These are phyloP conservation scores for Abelmoschus esculentus DNA, from an alignment of 345 rosid species.

Conservation along the genomic window DNA sequence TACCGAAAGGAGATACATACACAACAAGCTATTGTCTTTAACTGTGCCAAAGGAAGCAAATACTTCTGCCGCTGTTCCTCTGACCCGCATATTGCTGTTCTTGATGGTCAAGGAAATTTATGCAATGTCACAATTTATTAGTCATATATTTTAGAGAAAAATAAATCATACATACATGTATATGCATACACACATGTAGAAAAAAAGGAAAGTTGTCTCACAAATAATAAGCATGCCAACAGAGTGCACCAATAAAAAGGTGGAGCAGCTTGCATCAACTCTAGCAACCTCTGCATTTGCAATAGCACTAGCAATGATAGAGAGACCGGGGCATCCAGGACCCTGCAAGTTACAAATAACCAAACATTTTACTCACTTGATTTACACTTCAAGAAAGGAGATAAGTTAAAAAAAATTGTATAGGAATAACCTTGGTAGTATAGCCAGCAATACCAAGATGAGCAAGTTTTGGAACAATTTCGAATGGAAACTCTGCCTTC, in stretches of 20 bases:
- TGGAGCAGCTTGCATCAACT: conserved; percentile 93
- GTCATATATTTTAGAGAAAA: conserved; percentile 2
- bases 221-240: conserved; percentile 93
- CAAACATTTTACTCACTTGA: conserved; percentile 10
- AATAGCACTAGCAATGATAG: conserved; percentile 66
- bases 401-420: background rate
- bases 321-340: conserved; percentile 87
- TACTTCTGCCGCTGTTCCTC: conserved; percentile 77
- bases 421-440: conserved; percentile 60
- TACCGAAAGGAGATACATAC: conserved; percentile 33
- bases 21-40: conserved; percentile 74
- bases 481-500: conserved; percentile 94
- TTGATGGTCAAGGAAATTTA: conserved; percentile 22
- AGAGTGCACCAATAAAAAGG: conserved; percentile 84
- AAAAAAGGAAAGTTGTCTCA: conserved; percentile 18
- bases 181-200: background rate
- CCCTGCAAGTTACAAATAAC: conserved; percentile 44
- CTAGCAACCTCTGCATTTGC: conserved; percentile 72
- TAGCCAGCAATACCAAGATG: conserved; percentile 64
- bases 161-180: background rate
- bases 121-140: conserved; percentile 4
- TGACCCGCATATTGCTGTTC: conserved; percentile 80
- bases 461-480: conserved; percentile 71
- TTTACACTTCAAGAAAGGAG: background rate
- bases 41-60: conserved; percentile 79